Evolutionary conservation across 345 rosid genomes (phyloP), one percentile per base, ranked within the genome.

Genomic region (Pugionium dolabratum): DNA sequence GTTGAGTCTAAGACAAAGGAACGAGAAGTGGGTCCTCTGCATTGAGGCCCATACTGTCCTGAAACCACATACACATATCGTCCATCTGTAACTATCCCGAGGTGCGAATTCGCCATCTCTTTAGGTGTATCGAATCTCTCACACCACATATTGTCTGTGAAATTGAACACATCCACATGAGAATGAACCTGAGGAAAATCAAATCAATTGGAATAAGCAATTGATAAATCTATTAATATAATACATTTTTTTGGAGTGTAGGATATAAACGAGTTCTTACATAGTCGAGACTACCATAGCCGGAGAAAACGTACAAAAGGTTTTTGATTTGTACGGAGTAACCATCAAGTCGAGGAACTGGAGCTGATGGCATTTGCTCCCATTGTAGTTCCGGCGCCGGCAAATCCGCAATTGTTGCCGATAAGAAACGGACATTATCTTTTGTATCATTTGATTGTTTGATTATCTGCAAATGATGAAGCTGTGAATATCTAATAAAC

Each of bases 261-360:
- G 0, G 18, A 18, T 18, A 10, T 9, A 11, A 53, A 30, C 48
- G 34, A 40, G 41, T 32, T n/a, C 83, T 71, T 65, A 91, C 96
- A 25, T 81, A 47, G 75, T 89, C 88, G 2, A 85, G 77, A 64
- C 76, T 74, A 37, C 77, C 87, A 52, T 86, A 91, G 58, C 96
- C 98, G 0, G 82, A 78, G 72, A 89, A 82, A 10, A 83, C 98
- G 31, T 83, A 89, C 26, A 91, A 73, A 28, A 83, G 87, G 70
- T 87, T 79, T 25, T 82, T 62, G 40, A 87, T 87, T 79, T 91
- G 96, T 28, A 87, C 78, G 0, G 96, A 75, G 50, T 83, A 81
- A 28, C 95, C 98, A 7, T 89, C 96, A 11, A 91, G 92, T 26
- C 96, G 89, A 54, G 96, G 92, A 60, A 89, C 98, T 0, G 96